Percentiles rank a stretch among this genome's conserved stretches.
phyloP scores from a whole-genome alignment of 2,329 filamentous ascomycete genomes.

The Monilinia polystroma region DNA sequence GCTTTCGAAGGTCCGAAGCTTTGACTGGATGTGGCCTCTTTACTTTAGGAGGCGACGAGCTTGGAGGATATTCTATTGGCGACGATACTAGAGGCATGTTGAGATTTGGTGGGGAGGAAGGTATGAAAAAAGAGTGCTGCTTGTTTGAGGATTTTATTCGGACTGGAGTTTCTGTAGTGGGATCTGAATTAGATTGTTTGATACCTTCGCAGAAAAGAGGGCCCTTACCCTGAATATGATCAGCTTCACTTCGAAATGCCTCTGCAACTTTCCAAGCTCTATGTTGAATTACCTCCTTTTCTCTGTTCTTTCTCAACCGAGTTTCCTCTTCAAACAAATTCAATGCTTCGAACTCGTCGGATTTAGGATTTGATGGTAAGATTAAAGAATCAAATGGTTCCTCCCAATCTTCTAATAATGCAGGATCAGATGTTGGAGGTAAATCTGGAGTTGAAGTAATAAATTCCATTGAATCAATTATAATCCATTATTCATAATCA shows the following conservation, averaged over 20 bases:
- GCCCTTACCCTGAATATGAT: slow-evolving; percentile 39
- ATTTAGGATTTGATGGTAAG: slow-evolving; percentile 37
- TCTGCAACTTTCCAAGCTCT: slow-evolving; percentile 49
- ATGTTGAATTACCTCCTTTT: slow-evolving; percentile 52
- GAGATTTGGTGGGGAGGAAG: slow-evolving; percentile 20
- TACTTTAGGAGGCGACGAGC: slow-evolving; percentile 35
- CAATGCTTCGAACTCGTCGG: slow-evolving; percentile 50
- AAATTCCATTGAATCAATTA: slow-evolving; percentile 28
- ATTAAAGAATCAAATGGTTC: slow-evolving; percentile 21
- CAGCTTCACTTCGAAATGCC: slow-evolving; percentile 50
- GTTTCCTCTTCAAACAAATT: slow-evolving; percentile 45
- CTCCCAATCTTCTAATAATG: slow-evolving; percentile 34
- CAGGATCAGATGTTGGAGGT: slow-evolving; percentile 34
- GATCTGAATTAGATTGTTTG: background rate
- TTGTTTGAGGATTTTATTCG: slow-evolving; percentile 14
- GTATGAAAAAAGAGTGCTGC: slow-evolving; percentile 7
- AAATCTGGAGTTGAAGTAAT: slow-evolving; percentile 30
- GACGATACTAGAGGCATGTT: slow-evolving; percentile 62
- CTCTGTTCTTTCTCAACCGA: slow-evolving; percentile 44
- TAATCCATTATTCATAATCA: too few species aligned
- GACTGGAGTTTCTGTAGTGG: slow-evolving; percentile 7
- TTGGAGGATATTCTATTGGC: slow-evolving; percentile 46
- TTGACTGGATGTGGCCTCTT: slow-evolving; percentile 44
- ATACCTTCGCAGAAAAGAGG: background rate
- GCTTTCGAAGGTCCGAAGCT: slow-evolving; percentile 38